A percentile compares a stretch with the other conserved stretches of the same genome.
phyloP scores from a whole-genome alignment of 441 rosid species.

The Metrosideros polymorpha region DNA sequence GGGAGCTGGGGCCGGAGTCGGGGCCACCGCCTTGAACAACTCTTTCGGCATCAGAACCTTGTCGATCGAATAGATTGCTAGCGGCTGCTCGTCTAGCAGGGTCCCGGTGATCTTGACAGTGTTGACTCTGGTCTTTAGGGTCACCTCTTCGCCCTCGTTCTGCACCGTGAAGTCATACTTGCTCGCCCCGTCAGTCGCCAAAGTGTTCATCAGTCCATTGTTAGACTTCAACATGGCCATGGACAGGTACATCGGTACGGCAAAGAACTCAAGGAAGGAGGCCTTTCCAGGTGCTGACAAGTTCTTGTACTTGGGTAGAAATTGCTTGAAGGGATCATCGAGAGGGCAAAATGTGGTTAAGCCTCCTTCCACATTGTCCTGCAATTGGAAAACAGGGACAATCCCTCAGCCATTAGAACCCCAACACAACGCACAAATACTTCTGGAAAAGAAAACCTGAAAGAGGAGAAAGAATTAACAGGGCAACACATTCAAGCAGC shows the following conservation, averaged over 20 bases:
- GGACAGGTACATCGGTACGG: constrained; percentile 67
- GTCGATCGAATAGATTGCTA: constrained; percentile 60
- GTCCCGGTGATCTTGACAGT: constrained; percentile 65
- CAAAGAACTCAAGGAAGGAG: constrained; percentile 63
- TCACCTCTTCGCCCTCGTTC: constrained; percentile 67
- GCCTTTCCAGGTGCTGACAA: constrained; percentile 59
- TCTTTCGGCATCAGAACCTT: constrained; percentile 78
- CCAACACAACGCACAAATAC: neutral
- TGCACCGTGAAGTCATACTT: constrained; percentile 83
- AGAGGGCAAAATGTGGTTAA: constrained; percentile 90
- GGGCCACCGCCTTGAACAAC: constrained; percentile 35
- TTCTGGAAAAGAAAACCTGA: neutral
- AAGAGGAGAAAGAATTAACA: neutral
- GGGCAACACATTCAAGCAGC: neutral
- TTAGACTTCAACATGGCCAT: constrained; percentile 69
- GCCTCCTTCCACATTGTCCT: constrained; percentile 82
- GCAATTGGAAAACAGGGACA: neutral
- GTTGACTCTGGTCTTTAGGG: constrained; percentile 59
- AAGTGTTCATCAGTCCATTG: constrained; percentile 83
- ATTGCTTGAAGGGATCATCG: constrained; percentile 81
- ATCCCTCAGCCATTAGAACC: neutral
- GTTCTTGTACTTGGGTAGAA: constrained; percentile 82
- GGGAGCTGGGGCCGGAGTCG: constrained; percentile 25
- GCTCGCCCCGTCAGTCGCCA: constrained; percentile 79
- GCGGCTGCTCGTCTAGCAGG: constrained; percentile 69